Evolutionary conservation across 177 flowering plant species (phyloP).

Genomic region (Vitis hybrid): DNA sequence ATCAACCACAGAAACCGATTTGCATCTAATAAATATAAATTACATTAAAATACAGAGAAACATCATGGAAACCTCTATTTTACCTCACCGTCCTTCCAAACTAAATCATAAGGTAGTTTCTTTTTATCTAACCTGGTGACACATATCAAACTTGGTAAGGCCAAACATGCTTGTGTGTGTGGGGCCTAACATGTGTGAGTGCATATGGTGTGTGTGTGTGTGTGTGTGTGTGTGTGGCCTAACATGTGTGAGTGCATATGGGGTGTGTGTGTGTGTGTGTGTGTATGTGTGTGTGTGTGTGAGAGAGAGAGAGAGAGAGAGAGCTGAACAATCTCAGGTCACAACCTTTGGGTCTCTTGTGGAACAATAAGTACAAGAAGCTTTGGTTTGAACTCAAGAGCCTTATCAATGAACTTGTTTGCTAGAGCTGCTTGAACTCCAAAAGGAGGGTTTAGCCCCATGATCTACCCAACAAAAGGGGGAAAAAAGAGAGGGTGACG

Average conservation of each 20-base stretch:
- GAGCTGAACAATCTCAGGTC: conserved; percentile 3
- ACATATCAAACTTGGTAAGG: not conserved
- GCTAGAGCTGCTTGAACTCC: conserved; percentile 72
- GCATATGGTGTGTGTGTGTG: too few species aligned
- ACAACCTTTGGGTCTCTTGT: conserved; percentile 66
- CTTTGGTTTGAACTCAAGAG: conserved; percentile 88
- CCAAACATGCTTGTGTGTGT: too few species aligned
- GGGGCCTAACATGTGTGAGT: too few species aligned
- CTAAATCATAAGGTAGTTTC: conserved; percentile 53
- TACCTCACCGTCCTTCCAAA: conserved; percentile 84
- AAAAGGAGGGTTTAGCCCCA: conserved; percentile 94
- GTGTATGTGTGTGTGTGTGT: too few species aligned
- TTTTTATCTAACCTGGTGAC: conserved; percentile 53
- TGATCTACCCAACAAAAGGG: conserved; percentile 44
- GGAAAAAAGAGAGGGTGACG: not conserved
- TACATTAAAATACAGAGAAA: not conserved
- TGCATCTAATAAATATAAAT: not conserved
- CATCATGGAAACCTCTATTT: not conserved
- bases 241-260: too few species aligned
- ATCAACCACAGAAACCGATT: conserved; percentile 8
- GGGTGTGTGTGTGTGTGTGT: too few species aligned
- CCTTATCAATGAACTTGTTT: conserved; percentile 76
- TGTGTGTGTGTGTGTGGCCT: too few species aligned
- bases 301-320: too few species aligned
- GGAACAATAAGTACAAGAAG: conserved; percentile 86